These are phyloP conservation scores for Papiliotrema laurentii DNA, from an alignment of 1,284 basidiomycete species.

Conservation along the genomic window DNA sequence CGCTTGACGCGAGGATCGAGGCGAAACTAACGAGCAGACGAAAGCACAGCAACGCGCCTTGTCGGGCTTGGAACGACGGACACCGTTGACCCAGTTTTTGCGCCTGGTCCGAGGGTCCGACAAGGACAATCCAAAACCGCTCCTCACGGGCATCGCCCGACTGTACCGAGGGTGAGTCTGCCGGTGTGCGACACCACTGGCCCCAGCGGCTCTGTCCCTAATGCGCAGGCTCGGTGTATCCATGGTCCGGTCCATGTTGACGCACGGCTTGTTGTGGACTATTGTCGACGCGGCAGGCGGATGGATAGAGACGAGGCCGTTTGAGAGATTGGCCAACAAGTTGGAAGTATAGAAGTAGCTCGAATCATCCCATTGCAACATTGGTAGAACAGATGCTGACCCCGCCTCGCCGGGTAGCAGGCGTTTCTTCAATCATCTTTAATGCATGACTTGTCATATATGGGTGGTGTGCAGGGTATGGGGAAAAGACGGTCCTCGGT, in stretches of 20 bases:
- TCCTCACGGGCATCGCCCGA: conserved; percentile 37
- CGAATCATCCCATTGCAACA: not conserved
- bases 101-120: conserved; percentile 44
- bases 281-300: conserved; percentile 41
- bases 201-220: not conserved
- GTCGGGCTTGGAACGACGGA: conserved; percentile 36
- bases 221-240: conserved; percentile 43
- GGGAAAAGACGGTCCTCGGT: too few relatives aligned
- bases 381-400: not conserved
- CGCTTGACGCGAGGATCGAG: not conserved
- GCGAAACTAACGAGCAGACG: conserved; percentile 21
- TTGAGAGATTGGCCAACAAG: conserved; percentile 21
- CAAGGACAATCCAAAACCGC: conserved; percentile 39
- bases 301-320: conserved; percentile 43
- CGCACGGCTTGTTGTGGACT: conserved; percentile 48
- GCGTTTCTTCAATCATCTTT: too few relatives aligned
- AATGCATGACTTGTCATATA: not conserved
- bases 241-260: conserved; percentile 47
- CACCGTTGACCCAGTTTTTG: conserved; percentile 37
- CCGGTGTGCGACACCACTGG: not conserved
- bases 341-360: not conserved
- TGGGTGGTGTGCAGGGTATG: not conserved
- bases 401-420: too few relatives aligned
- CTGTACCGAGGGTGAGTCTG: conserved; percentile 42
- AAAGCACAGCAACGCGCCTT: conserved; percentile 47